These are phyloP conservation scores for Lepidium aucheri DNA, from an alignment of 345 rosid species.

Conservation along the genomic window DNA sequence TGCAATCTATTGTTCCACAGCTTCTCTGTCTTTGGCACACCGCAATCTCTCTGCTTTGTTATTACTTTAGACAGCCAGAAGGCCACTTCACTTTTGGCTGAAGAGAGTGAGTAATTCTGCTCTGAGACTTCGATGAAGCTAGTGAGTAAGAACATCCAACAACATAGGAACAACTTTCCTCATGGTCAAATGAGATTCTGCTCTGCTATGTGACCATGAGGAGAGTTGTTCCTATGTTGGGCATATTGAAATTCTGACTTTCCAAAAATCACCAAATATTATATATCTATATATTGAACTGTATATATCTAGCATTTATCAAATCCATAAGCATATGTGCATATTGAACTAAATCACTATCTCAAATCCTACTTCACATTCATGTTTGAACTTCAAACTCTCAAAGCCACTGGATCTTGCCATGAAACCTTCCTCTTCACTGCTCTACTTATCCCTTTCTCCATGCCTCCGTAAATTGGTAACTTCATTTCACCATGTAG, in stretches of 20 bases:
- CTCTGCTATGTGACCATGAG: neutral
- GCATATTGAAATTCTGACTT: neutral
- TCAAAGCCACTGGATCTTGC: constrained; percentile 90
- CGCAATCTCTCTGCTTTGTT: neutral
- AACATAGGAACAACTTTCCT: too few relatives aligned
- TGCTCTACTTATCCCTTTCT: constrained; percentile 39
- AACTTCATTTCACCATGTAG: constrained; percentile 41
- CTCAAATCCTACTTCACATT: constrained; percentile 7
- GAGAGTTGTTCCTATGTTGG: neutral
- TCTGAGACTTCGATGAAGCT: neutral
- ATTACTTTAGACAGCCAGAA: neutral
- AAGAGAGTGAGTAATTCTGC: neutral
- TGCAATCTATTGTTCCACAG: neutral
- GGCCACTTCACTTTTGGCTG: too few relatives aligned
- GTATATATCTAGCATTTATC: neutral
- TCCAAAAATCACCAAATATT: neutral
- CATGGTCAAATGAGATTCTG: neutral
- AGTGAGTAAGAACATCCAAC: neutral
- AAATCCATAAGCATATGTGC: constrained; percentile 15
- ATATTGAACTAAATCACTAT: neutral
- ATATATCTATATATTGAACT: neutral
- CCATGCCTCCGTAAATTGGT: constrained; percentile 46
- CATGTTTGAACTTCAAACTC: constrained; percentile 34
- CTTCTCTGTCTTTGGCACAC: neutral
- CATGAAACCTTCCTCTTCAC: constrained; percentile 94